Conservation (phyloP, 148 eudicot species). For the Oxyria digyna region DNA sequence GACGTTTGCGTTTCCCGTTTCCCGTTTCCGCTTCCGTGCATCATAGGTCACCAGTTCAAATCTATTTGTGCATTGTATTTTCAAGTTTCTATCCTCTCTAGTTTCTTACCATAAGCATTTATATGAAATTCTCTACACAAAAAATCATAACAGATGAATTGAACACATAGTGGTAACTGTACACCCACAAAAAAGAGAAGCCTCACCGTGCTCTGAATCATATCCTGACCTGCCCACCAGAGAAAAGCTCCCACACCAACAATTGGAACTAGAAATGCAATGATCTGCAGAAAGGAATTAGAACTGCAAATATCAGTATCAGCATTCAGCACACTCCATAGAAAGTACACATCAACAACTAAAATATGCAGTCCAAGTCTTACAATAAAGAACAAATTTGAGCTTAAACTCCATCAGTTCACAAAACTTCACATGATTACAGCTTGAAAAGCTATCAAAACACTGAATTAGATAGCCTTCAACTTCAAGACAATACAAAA, state of each 20-base stretch:
- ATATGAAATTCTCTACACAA: background rate
- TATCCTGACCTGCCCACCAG: slow-evolving; percentile 92
- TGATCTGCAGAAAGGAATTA: slow-evolving; percentile 32
- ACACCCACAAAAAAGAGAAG: slow-evolving; percentile 16
- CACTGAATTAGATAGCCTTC: background rate
- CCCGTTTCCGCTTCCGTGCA: no score
- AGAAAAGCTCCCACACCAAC: slow-evolving; percentile 72
- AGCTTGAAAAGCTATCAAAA: slow-evolving; percentile 1
- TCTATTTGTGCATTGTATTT: background rate
- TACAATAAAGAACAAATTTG: background rate
- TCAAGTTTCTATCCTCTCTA: background rate
- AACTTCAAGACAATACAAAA: no score
- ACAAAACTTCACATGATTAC: background rate
- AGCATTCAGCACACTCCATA: slow-evolving; percentile 11
- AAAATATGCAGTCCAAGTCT: background rate
- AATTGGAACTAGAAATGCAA: slow-evolving; percentile 61
- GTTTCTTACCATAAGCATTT: background rate
- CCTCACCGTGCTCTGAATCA: slow-evolving; percentile 70
- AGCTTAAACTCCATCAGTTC: background rate
- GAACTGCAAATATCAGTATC: slow-evolving; percentile 6
- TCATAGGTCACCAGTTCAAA: background rate
- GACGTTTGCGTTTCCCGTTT: no score
- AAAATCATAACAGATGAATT: background rate
- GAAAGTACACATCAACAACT: background rate
- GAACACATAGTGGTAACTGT: background rate